Conservation (phyloP, 164 flowering plant species). For the Magnolia kwangsiensis region DNA sequence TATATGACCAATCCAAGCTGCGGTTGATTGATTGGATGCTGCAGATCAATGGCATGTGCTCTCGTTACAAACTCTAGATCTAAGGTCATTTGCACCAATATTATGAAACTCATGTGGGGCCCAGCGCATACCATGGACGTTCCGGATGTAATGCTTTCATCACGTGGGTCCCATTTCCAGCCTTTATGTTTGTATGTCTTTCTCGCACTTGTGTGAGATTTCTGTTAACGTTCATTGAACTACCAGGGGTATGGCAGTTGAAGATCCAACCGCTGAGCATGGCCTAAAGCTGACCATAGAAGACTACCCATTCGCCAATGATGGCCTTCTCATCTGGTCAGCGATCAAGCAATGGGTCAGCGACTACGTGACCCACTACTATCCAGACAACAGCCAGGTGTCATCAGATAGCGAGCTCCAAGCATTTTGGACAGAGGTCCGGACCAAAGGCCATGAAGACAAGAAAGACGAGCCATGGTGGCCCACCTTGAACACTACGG, state of each 20-base stretch:
- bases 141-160: not conserved
- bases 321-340: conserved; percentile 28
- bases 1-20: too few species aligned
- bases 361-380: conserved; percentile 24
- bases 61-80: not conserved
- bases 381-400: conserved; percentile 4
- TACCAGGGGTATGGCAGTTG: conserved; percentile 33
- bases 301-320: conserved; percentile 31
- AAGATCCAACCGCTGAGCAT: conserved; percentile 29
- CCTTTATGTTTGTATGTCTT: too few species aligned
- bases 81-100: not conserved
- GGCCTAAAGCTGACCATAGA: conserved; percentile 29
- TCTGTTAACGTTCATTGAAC: not conserved
- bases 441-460: conserved; percentile 33
- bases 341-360: conserved; percentile 26
- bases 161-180: too few species aligned
- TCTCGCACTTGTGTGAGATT: not conserved
- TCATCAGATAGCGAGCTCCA: conserved; percentile 28
- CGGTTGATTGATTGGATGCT: too few species aligned
- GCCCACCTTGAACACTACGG: conserved; percentile 24
- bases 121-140: not conserved
- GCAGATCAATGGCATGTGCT: not conserved
- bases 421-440: conserved; percentile 28
- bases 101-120: not conserved
- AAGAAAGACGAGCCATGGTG: conserved; percentile 38